Evolutionary conservation across 352 stramenopile species (phyloP).

Genomic region (Globisporangium megalacanthum): DNA sequence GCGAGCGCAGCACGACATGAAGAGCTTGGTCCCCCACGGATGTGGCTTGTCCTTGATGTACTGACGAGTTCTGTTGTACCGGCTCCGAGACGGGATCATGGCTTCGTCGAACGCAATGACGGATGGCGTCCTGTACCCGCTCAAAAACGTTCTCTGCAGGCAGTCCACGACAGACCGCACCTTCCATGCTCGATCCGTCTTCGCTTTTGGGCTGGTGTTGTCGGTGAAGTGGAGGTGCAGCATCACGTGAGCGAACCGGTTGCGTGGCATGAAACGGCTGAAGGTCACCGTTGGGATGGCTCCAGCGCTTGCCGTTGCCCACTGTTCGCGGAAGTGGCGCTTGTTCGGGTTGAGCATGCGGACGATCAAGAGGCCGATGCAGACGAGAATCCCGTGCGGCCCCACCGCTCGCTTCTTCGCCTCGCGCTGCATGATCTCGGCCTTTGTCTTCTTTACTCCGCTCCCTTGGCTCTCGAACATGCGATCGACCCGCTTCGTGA

Average conservation of each 20-base stretch:
- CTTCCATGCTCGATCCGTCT: constrained; percentile 5
- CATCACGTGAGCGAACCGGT: constrained; percentile 4
- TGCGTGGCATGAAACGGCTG: not conserved
- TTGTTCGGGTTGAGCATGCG: not conserved
- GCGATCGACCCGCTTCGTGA: too few relatives aligned
- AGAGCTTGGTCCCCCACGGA: not conserved
- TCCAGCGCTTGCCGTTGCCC: not conserved
- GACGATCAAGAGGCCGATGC: not conserved
- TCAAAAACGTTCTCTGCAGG: constrained; percentile 2
- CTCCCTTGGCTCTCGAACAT: too few relatives aligned
- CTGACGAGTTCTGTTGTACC: not conserved
- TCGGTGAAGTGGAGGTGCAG: constrained; percentile 7
- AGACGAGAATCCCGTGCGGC: not conserved
- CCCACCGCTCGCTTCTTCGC: too few relatives aligned
- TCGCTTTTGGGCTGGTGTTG: not conserved
- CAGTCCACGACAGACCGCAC: constrained; percentile 1
- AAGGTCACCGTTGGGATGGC: constrained; percentile 1
- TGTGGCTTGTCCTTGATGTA: not conserved
- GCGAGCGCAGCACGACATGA: not conserved
- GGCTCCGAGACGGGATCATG: not conserved
- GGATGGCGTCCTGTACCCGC: not conserved
- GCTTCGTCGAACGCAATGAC: not conserved
- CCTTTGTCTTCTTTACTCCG: too few relatives aligned
- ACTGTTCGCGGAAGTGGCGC: not conserved
- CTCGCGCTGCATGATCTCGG: too few relatives aligned